Evolutionary conservation across 1,284 basidiomycete genomes (phyloP).

Genomic region (Malassezia arunalokei): DNA sequence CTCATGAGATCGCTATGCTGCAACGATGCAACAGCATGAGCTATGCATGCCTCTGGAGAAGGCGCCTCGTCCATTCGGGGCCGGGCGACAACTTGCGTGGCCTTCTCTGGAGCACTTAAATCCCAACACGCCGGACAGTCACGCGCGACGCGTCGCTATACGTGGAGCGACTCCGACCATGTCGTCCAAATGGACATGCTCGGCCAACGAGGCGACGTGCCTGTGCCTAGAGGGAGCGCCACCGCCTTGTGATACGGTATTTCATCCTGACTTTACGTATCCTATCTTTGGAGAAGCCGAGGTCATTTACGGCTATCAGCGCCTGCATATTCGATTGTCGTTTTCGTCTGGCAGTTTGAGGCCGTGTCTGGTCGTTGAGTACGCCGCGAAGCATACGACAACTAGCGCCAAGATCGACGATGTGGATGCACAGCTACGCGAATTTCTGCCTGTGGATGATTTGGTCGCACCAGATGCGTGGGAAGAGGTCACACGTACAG

Average conservation of each 20-base stretch:
- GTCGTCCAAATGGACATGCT: constrained; percentile 30
- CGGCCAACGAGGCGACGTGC: constrained; percentile 29
- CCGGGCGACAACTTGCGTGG: too few species aligned
- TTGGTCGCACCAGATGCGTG: constrained; percentile 17
- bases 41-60: not conserved
- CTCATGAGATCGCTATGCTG: not conserved
- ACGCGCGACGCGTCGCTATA: not conserved
- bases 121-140: not conserved
- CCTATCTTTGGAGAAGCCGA: constrained; percentile 75
- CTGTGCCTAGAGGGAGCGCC: constrained; percentile 29
- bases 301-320: constrained; percentile 87
- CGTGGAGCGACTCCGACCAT: constrained; percentile 8
- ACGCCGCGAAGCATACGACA: constrained; percentile 31
- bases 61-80: not conserved
- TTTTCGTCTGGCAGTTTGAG: constrained; percentile 76
- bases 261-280: constrained; percentile 40
- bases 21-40: not conserved
- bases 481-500: constrained; percentile 57
- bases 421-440: constrained; percentile 62
- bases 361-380: constrained; percentile 42
- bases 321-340: constrained; percentile 54
- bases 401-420: constrained; percentile 66
- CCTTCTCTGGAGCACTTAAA: too few species aligned
- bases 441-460: constrained; percentile 61
- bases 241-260: constrained; percentile 18